Evolutionary conservation across 805 yeast species (phyloP).

Genomic region (Spathaspora hagerdaliae): DNA sequence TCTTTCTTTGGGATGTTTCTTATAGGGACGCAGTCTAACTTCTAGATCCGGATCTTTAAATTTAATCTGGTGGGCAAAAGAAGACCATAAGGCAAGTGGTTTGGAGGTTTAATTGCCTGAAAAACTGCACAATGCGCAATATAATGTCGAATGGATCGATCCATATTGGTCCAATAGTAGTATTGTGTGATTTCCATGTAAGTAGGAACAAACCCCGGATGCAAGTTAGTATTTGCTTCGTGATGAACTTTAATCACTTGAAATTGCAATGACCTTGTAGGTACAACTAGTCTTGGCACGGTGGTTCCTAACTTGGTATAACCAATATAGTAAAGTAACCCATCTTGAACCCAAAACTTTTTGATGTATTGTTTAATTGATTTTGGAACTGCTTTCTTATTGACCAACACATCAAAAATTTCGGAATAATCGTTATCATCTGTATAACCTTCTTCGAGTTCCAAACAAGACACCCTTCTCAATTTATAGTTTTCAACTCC

Average conservation of each 20-base stretch:
- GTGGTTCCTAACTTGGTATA: not conserved
- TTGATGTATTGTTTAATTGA: not conserved
- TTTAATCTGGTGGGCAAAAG: conserved; percentile 3
- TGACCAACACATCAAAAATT: not conserved
- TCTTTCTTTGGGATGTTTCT: too few species aligned
- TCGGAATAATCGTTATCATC: not conserved
- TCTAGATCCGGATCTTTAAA: too few species aligned
- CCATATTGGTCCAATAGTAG: conserved; percentile 1
- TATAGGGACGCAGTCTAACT: too few species aligned
- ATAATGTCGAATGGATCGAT: not conserved
- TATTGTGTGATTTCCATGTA: not conserved
- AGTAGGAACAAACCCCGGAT: not conserved
- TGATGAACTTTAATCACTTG: not conserved
- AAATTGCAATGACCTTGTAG: not conserved
- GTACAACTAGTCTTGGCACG: not conserved
- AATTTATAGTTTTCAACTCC: too few species aligned
- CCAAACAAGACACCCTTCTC: too few species aligned
- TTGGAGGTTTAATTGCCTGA: conserved; percentile 4
- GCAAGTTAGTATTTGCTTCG: not conserved
- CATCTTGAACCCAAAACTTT: not conserved
- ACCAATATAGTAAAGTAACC: not conserved
- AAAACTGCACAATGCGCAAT: conserved; percentile 9
- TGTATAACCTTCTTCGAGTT: not conserved
- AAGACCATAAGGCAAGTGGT: not conserved
- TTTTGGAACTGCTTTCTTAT: not conserved